These are phyloP conservation scores for Martiniozyma abietophila DNA, from an alignment of 805 yeast species.

Conservation along the genomic window DNA sequence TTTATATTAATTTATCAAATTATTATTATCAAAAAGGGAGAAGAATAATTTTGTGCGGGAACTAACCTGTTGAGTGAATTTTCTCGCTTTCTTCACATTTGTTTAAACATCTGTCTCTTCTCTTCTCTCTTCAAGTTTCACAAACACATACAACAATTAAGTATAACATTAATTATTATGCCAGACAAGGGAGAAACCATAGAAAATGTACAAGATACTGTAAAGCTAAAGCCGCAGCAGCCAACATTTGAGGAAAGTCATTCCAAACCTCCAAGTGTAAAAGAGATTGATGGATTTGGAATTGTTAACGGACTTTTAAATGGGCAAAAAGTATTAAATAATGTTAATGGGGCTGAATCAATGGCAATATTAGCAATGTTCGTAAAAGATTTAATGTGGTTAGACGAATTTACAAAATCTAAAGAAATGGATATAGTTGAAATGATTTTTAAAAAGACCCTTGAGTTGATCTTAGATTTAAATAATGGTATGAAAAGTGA, in stretches of 20 bases:
- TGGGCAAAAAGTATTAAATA: conserved; percentile 14
- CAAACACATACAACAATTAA: too few species aligned
- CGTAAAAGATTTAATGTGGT: conserved; percentile 18
- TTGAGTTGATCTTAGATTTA: conserved; percentile 1
- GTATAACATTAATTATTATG: too few species aligned
- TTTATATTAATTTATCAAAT: too few species aligned
- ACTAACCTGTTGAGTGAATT: too few species aligned
- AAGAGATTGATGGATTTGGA: conserved; percentile 26
- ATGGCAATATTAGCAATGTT: conserved; percentile 22
- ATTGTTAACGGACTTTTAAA: conserved; percentile 19
- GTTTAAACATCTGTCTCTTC: not conserved
- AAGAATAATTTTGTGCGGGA: too few species aligned
- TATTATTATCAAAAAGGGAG: too few species aligned
- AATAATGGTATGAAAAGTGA: conserved; percentile 1
- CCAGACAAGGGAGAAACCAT: too few species aligned
- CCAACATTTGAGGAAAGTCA: conserved; percentile 17
- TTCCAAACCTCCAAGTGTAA: conserved; percentile 2
- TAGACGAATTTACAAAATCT: conserved; percentile 8
- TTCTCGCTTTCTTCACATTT: conserved; percentile 6
- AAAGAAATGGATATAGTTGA: conserved; percentile 5
- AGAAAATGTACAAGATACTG: too few species aligned
- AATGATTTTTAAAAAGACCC: not conserved
- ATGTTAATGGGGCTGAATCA: conserved; percentile 22
- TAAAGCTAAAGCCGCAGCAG: conserved; percentile 12
- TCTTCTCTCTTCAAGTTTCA: too few species aligned